Percentiles rank a stretch among this genome's conserved stretches.
These are phyloP conservation scores for Aegilops longissima DNA, from an alignment of 176 grass and related monocot genomes.

Conservation along the genomic window DNA sequence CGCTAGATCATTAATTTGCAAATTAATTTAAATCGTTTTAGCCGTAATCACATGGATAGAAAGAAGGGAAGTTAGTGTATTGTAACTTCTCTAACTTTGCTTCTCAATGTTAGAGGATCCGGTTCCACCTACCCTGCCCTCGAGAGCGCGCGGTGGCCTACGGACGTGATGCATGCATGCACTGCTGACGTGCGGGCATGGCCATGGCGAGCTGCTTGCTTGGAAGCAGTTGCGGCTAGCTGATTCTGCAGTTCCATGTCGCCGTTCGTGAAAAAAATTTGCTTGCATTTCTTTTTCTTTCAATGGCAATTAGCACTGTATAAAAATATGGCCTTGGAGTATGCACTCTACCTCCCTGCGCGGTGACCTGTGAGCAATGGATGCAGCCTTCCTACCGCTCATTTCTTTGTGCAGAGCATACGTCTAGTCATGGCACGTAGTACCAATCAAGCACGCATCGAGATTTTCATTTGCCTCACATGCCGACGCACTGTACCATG, in stretches of 20 bases:
- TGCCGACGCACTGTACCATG: background rate
- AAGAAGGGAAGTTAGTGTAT: too few species aligned
- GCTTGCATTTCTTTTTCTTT: background rate
- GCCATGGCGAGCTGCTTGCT: background rate
- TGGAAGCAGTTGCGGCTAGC: background rate
- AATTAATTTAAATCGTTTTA: too few species aligned
- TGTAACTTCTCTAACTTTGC: too few species aligned
- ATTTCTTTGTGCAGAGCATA: background rate
- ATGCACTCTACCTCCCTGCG: too few species aligned
- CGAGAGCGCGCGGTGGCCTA: background rate
- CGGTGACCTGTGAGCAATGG: background rate
- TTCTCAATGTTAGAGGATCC: too few species aligned
- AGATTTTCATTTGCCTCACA: background rate
- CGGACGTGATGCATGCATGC: background rate
- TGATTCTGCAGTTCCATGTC: background rate
- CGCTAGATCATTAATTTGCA: too few species aligned
- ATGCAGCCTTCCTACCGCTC: background rate
- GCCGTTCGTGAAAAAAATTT: background rate
- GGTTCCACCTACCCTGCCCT: background rate
- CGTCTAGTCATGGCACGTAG: background rate
- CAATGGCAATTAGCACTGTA: background rate
- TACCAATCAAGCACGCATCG: background rate
- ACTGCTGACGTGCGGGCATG: background rate
- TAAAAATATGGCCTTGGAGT: too few species aligned
- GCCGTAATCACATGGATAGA: too few species aligned